Conservation (phyloP, 176 grass and related monocot species). For the Cenchrus fungigraminus region DNA sequence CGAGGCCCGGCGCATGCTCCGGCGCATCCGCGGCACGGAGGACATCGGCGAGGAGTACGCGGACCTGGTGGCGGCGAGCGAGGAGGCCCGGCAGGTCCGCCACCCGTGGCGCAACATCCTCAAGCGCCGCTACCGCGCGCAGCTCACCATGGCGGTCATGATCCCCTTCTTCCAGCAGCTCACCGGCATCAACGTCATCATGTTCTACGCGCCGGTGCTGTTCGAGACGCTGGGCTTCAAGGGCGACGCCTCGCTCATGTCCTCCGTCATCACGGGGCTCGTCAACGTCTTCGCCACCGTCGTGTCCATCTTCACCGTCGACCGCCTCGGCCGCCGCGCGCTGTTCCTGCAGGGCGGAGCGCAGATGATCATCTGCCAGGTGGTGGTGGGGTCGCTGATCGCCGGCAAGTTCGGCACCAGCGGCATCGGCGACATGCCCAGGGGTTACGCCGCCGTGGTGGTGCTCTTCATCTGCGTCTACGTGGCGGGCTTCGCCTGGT, state of each 20-base stretch:
- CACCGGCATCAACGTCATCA: constrained; percentile 76
- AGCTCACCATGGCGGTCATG: constrained; percentile 60
- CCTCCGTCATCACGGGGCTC: constrained; percentile 64
- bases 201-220: constrained; percentile 79
- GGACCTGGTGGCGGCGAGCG: constrained; percentile 57
- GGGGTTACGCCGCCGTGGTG: constrained; percentile 61
- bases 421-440: constrained; percentile 55
- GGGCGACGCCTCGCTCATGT: constrained; percentile 69
- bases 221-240: constrained; percentile 70
- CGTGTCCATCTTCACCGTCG: constrained; percentile 56
- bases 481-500: constrained; percentile 95
- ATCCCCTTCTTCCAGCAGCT: constrained; percentile 86
- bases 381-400: constrained; percentile 53
- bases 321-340: constrained; percentile 43
- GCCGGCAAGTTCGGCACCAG: constrained; percentile 51
- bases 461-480: constrained; percentile 93
- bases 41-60: constrained; percentile 65
- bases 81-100: constrained; percentile 48
- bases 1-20: constrained; percentile 48
- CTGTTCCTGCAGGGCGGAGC: constrained; percentile 62
- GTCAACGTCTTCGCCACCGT: constrained; percentile 72
- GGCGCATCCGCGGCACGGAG: constrained; percentile 49
- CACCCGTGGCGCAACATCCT: constrained; percentile 71
- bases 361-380: constrained; percentile 66
- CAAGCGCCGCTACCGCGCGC: constrained; percentile 51